Conservation (phyloP, 306 rosid genomes). For the Alnus glutinosa region DNA sequence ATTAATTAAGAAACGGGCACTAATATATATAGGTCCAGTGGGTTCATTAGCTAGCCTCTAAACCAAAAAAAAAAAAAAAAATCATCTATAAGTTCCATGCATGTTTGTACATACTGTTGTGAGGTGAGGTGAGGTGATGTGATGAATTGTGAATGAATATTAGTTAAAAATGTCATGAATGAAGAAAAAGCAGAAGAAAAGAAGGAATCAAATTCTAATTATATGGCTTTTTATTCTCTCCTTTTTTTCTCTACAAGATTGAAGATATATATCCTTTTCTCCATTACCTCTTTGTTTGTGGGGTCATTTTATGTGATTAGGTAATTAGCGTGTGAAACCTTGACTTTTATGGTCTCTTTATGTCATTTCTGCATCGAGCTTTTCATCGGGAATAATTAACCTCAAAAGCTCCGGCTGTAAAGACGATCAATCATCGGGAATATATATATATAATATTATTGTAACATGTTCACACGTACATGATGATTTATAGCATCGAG, state of each 20-base stretch:
- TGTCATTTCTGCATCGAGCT: neutral
- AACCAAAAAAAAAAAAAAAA: constrained; percentile 21
- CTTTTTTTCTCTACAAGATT: constrained; percentile 1
- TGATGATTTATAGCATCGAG: too few relatives aligned
- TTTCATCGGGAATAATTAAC: too few relatives aligned
- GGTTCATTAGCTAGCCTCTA: neutral
- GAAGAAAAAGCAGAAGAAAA: constrained; percentile 52
- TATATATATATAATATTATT: constrained; percentile 6
- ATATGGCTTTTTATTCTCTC: constrained; percentile 33
- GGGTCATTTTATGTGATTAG: constrained; percentile 20
- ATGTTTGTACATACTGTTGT: constrained; percentile 53
- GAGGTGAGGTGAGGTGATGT: neutral
- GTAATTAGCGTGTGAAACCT: constrained; percentile 42
- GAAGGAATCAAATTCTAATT: constrained; percentile 46
- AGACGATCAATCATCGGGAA: constrained; percentile 28
- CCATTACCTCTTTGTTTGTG: constrained; percentile 11
- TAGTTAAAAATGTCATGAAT: constrained; percentile 38
- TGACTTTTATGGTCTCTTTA: constrained; percentile 26
- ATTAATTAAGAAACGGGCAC: constrained; percentile 20
- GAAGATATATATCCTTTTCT: constrained; percentile 25
- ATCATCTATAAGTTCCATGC: constrained; percentile 44
- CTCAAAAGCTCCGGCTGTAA: constrained; percentile 21
- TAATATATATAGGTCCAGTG: constrained; percentile 20
- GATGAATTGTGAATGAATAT: constrained; percentile 40
- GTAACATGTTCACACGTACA: constrained; percentile 18